Evolutionary conservation across 345 rosid species (phyloP).

Genomic region (Streptanthus diversifolius): DNA sequence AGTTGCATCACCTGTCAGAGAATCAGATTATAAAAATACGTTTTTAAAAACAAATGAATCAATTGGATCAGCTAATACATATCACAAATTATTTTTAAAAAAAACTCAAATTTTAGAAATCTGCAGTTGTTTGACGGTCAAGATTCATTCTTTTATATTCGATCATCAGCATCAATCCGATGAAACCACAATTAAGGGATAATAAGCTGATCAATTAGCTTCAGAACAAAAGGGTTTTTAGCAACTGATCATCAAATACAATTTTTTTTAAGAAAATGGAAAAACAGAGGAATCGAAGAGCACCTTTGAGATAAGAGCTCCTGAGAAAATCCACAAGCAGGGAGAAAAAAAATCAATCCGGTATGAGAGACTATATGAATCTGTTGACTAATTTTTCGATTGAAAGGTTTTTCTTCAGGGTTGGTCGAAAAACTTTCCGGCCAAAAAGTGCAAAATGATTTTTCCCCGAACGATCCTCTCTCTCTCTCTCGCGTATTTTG

Average conservation of each 20-base stretch:
- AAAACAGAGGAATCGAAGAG: conserved; percentile 24
- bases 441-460: conserved; percentile 11
- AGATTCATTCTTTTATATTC: background rate
- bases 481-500: conserved; percentile 6
- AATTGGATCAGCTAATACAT: background rate
- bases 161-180: conserved; percentile 1
- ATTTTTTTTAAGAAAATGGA: background rate
- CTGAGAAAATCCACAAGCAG: conserved; percentile 11
- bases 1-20: conserved; percentile 16
- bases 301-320: conserved; percentile 18
- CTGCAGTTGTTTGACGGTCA: background rate
- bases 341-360: background rate
- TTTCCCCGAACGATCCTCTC: conserved; percentile 26
- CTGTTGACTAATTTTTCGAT: conserved; percentile 25
- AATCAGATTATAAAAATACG: background rate
- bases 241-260: background rate
- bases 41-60: background rate
- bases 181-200: background rate
- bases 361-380: background rate
- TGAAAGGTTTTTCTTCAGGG: conserved; percentile 1
- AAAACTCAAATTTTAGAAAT: too few relatives aligned
- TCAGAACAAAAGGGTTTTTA: conserved; percentile 5
- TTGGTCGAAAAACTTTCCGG: conserved; percentile 15
- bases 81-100: too few relatives aligned
- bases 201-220: conserved; percentile 5